A percentile compares a stretch with the other conserved stretches of the same genome.
phyloP scores from a whole-genome alignment of 116 monocot species.

The Thalassia testudinum region DNA sequence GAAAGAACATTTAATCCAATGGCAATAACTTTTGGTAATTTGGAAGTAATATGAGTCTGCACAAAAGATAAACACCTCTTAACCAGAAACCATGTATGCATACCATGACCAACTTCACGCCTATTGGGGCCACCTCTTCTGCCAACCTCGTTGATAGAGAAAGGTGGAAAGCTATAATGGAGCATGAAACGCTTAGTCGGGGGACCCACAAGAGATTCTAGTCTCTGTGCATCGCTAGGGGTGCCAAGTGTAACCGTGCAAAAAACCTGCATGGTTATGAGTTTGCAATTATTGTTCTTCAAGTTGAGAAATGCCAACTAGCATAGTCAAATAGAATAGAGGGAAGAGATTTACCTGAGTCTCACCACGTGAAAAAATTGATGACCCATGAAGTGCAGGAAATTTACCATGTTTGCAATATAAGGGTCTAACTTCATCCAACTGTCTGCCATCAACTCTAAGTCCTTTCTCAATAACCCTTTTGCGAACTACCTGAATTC shows the following conservation, averaged over 20 bases:
- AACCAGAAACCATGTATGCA: neutral
- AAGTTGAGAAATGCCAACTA: neutral
- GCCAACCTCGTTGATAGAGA: conserved; percentile 91
- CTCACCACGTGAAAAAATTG: conserved; percentile 84
- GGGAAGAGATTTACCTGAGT: conserved; percentile 48
- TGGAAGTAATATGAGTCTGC: neutral
- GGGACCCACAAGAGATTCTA: conserved; percentile 94
- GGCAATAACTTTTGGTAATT: too few species aligned
- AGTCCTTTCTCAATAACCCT: conserved; percentile 85
- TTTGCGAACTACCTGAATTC: conserved; percentile 55
- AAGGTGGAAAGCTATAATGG: conserved; percentile 94
- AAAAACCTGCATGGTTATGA: conserved; percentile 44
- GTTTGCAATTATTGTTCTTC: neutral
- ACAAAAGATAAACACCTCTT: neutral
- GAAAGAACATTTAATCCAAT: too few species aligned
- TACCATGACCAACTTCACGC: conserved; percentile 99
- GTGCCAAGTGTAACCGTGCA: conserved; percentile 97
- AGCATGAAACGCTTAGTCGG: conserved; percentile 97
- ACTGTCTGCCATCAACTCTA: conserved; percentile 90
- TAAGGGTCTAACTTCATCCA: conserved; percentile 87
- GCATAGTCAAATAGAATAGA: neutral
- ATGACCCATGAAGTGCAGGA: conserved; percentile 84
- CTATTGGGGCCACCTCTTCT: conserved; percentile 82
- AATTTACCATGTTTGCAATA: conserved; percentile 68
- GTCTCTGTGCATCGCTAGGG: conserved; percentile 83